Evolutionary conservation across 805 yeast species (phyloP), one percentile per base, ranked within the genome.

Genomic region (Nakazawaea pomicola): DNA sequence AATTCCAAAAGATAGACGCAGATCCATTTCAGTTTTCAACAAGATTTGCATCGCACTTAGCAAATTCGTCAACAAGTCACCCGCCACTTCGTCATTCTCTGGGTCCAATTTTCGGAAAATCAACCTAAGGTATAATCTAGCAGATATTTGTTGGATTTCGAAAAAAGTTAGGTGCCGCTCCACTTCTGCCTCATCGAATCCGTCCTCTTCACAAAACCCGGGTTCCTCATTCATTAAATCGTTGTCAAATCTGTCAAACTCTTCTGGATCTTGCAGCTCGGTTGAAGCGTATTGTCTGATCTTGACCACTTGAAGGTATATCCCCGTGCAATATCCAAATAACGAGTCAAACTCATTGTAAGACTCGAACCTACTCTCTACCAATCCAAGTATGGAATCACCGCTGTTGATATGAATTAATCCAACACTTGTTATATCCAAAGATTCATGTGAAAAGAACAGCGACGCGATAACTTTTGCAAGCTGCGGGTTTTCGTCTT

Each of bases 1-100:
- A 50, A 70, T 50, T 3, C 72, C 63, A 31, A 68, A 59, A 10
- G 70, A 60, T 9, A 67, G 39, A 15, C 60, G 50, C 5, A 59
- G 38, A 33, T 58, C 59, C 17, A 61, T 41, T 18, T 45, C 44
- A 1, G 71, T 58, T 4, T 61, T 61, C 8, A 61, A 43, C 12
- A 68, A 42, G 6, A 53, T 46, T 25, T 61, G 64, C 32, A 68
- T 57, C 4, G 44, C 34, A 6, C 54, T 49, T 15, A 58, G 27
- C 1, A 56, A 48, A n/a, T 45, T 44, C 6, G 53, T 20, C 7
- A 58, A 44, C 9, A 65, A 43, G 3, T 36, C 31, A 46, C 67
- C 71, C 16, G 69, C 49, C 28, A 49, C 54, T 0, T 24, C 29
- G 38, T 51, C 51, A 9, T 15, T 4, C n/a, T n/a, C n/a, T n/a